Evolutionary conservation across 169 alveolate genomes (phyloP), one percentile per base, ranked within the genome.

Genomic region (Plasmodium ovale): DNA sequence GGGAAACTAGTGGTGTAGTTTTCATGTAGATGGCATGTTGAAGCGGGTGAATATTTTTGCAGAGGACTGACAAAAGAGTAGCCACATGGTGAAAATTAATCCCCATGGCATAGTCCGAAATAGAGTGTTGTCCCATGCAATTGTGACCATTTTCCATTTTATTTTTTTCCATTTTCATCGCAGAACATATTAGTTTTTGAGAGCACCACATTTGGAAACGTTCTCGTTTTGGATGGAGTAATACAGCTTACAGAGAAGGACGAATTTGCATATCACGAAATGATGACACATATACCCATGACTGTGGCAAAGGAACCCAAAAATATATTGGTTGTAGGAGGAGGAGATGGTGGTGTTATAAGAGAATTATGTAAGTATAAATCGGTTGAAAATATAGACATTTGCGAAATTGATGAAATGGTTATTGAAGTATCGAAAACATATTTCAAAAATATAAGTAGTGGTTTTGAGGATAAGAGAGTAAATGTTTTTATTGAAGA

Each of bases 281-380:
- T 94, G 95, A 92, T 93, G 94, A 59, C 95, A 23, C 95, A 94
- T 71, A 79, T 94, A 2, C 94, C 95, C 10, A 72, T 94, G 72
- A 87, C 91, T 33, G 73, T 91, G 3, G 94, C 92, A 31, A 94
- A 95, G 77, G 91, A 87, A 12, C 96, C 97, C 0, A 87, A 89
- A 73, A 93, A 90, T 47, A 92, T 92, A 9, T 79, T 94, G 27
- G 87, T 94, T 49, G 94, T 94, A n/a, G 97, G 97, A 14, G 97
- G 97, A 19, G 97, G 97, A 19, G 97, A 94, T 79, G 93, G 95
- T 12, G 97, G 97, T 6, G 68, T 92, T 14, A 93, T 93, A 10
- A 47, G 97, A 49, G 96, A 93, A 56, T 54, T 90, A 10, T 74
- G 93, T 49, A 93, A 93, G 87, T 93, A 91, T 62, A 64, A 82